phyloP scores from a whole-genome alignment of 257 asterid species.

The Capsicum baccatum region DNA sequence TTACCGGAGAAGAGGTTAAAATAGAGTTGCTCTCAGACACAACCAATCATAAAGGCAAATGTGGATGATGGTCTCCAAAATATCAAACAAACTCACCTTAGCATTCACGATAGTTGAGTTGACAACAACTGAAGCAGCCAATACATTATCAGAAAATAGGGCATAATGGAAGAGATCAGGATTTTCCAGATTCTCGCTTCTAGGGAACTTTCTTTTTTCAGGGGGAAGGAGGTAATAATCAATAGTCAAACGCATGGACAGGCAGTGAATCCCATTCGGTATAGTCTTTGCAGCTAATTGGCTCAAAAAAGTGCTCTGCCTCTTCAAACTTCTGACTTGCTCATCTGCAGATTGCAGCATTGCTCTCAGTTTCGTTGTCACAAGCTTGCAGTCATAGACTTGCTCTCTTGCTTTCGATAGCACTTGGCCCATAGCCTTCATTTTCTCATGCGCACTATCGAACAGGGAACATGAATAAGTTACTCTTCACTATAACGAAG shows the following conservation, averaged over 20 bases:
- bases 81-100: constrained; percentile 56
- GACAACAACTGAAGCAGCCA: constrained; percentile 98
- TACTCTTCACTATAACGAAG: constrained; percentile 32
- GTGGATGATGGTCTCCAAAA: background rate
- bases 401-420: constrained; percentile 89
- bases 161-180: constrained; percentile 91
- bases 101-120: constrained; percentile 88
- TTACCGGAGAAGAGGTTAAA: too few relatives aligned
- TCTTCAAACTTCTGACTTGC: constrained; percentile 94
- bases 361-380: constrained; percentile 92
- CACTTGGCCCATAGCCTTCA: constrained; percentile 90
- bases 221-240: constrained; percentile 87
- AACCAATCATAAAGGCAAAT: constrained; percentile 15
- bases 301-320: constrained; percentile 97
- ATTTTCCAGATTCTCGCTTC: constrained; percentile 82
- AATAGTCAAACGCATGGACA: constrained; percentile 89
- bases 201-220: constrained; percentile 83
- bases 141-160: constrained; percentile 94
- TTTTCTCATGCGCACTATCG: constrained; percentile 79
- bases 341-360: constrained; percentile 98
- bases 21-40: background rate
- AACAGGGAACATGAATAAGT: constrained; percentile 30
- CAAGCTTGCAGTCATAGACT: constrained; percentile 88
- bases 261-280: constrained; percentile 96
- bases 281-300: constrained; percentile 97